Percentiles rank a stretch among this genome's conserved stretches.
phyloP scores from a whole-genome alignment of 2,329 filamentous ascomycete genomes.

The Nakataea oryzae region DNA sequence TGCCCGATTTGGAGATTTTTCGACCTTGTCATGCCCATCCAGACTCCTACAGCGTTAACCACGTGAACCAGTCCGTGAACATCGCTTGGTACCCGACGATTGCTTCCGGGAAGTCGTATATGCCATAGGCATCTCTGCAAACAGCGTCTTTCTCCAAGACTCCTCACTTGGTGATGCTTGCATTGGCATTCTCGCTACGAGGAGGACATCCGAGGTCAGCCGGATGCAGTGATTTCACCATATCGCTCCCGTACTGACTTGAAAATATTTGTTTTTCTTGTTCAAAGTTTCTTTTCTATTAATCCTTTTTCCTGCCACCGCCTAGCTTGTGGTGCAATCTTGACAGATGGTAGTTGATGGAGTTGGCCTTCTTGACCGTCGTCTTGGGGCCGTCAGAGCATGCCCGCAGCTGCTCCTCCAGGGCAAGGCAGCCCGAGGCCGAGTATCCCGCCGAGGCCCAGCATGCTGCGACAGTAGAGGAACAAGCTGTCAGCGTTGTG shows the following conservation, averaged over 20 bases:
- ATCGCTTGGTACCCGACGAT: neutral
- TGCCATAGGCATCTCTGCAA: neutral
- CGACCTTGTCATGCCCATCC: no score
- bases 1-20: no score
- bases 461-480: slow-evolving; percentile 47
- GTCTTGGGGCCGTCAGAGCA: slow-evolving; percentile 73
- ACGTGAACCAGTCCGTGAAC: no score
- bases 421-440: slow-evolving; percentile 43
- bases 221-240: neutral
- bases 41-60: no score
- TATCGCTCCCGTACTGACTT: neutral
- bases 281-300: neutral
- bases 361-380: slow-evolving; percentile 45
- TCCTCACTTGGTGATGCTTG: neutral
- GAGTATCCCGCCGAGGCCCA: slow-evolving; percentile 73
- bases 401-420: slow-evolving; percentile 49
- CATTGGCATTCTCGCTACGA: neutral
- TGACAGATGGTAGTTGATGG: slow-evolving; percentile 85
- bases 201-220: neutral
- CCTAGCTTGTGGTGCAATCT: slow-evolving; percentile 66
- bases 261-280: neutral
- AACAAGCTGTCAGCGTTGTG: neutral
- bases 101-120: no score
- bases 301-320: slow-evolving; percentile 34
- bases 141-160: neutral